phyloP scores from a whole-genome alignment of 192 early-diverging fungal genomes.

The Backusella sp. region DNA sequence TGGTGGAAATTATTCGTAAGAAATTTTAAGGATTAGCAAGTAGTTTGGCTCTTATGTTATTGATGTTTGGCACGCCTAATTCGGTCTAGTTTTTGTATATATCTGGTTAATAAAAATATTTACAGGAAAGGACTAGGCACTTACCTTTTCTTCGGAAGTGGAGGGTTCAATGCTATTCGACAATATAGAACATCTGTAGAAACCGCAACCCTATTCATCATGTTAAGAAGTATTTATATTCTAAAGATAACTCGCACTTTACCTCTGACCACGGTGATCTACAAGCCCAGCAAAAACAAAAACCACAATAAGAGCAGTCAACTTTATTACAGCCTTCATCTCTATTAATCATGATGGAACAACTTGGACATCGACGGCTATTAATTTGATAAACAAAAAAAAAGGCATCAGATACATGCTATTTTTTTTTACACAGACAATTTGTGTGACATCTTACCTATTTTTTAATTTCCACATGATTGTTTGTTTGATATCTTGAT shows the following conservation, averaged over 20 bases:
- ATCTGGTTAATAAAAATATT: not conserved
- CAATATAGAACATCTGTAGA: conserved; percentile 36
- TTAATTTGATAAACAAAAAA: not conserved
- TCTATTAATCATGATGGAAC: conserved; percentile 60
- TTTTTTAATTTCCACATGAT: conserved; percentile 39
- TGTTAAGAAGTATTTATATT: not conserved
- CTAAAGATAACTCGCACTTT: not conserved
- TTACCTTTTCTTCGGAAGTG: not conserved
- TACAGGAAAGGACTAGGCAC: not conserved
- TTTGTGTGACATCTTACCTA: conserved; percentile 22
- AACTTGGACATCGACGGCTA: conserved; percentile 59
- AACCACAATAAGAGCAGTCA: conserved; percentile 61
- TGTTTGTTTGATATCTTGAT: conserved; percentile 16
- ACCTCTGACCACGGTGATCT: conserved; percentile 55
- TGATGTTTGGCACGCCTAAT: conserved; percentile 60
- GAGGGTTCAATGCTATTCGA: conserved; percentile 1
- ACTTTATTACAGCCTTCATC: conserved; percentile 74
- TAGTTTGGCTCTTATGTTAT: not conserved
- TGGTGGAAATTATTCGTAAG: not conserved
- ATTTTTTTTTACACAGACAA: not conserved
- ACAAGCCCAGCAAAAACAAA: conserved; percentile 66
- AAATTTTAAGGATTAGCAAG: not conserved
- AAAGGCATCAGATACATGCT: not conserved
- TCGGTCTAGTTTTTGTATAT: conserved; percentile 43
- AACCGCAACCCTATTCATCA: conserved; percentile 48